Base-by-base conservation (phyloP, 352 stramenopile genomes). In the Phytophthora quininea region DNA sequence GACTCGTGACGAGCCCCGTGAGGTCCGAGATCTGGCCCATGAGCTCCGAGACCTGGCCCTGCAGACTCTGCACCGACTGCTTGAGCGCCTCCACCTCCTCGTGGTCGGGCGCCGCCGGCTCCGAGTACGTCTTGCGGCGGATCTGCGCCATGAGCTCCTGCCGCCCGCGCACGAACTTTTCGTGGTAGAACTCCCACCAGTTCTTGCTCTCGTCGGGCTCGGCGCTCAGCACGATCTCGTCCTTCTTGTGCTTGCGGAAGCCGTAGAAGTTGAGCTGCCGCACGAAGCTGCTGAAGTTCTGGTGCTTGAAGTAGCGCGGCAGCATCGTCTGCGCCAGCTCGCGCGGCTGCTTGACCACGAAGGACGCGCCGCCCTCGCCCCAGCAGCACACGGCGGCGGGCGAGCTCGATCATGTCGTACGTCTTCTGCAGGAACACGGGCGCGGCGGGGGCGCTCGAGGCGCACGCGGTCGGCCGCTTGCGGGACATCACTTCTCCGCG, bases 191-290 rank as follows among this genome's bases (percentile, higher is more conserved):
- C 76, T 97, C 89, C 90, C 90, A 97, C 86, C 89, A 96, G 60
- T 93, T 89, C 66, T 89, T 89, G 53, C 82, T 89, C 73, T 92
- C 82, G 58, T 94, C 87, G 60, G 90, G 70, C 40, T 82, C 77
- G 29, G 73, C 86, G 45, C 77, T 78, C 60, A 96, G 89, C 58
- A 93, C 84, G 62, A 94, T 94, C 73, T 96, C 88, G 59, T 95
- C 88, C 62, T 94, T 93, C 76, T 97, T 96, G 76, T 96, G 87
- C 71, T 98, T 98, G 58, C 91, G 92, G 76, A 98, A 98, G 47
- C 92, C 92, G 67, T 98, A 98, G 61, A 98, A 97, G 75, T 98
- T 98, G 50, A 98, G 82, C 69, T 98, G 92, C 15, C 92, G 88
- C 73, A 98, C 91, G 73, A 98, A 98, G 54, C 81, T 95, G 62